Conservation (phyloP, 208 protist species). For the Naegleria lovaniensis region DNA sequence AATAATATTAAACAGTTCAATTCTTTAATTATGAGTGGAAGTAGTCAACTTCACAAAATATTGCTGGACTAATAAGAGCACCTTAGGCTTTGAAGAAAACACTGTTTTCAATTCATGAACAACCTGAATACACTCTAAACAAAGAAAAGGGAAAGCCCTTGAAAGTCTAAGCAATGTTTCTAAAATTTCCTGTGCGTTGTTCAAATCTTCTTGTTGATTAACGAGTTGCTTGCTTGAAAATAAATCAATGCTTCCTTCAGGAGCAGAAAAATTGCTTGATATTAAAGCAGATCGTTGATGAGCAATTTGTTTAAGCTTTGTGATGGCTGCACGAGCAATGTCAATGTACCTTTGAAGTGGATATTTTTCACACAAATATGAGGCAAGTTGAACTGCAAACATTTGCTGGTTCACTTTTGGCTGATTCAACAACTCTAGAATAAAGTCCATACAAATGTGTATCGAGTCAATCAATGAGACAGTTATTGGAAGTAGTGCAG, state of each 20-base stretch:
- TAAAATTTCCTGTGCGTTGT: not conserved
- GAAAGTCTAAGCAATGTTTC: not conserved
- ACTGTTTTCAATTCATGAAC: not conserved
- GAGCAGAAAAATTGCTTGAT: not conserved
- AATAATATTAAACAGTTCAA: too few relatives aligned
- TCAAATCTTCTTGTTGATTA: not conserved
- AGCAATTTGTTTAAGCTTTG: not conserved
- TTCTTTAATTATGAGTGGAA: too few relatives aligned
- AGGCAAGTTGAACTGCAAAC: conserved; percentile 19
- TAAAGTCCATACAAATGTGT: conserved; percentile 24
- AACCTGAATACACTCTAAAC: conserved; percentile 18
- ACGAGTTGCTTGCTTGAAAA: not conserved
- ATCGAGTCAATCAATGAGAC: not conserved
- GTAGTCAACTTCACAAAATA: not conserved
- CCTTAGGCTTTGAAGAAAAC: not conserved
- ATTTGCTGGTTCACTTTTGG: not conserved
- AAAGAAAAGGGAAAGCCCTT: not conserved
- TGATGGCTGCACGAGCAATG: not conserved
- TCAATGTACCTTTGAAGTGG: not conserved
- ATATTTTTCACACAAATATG: conserved; percentile 20
- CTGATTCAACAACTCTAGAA: not conserved
- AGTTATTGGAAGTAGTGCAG: not conserved
- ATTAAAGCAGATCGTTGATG: not conserved
- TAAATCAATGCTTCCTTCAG: not conserved
- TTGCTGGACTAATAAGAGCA: not conserved